Conservation (phyloP, 768 basidiomycete genomes). For the Royoungia palumana region DNA sequence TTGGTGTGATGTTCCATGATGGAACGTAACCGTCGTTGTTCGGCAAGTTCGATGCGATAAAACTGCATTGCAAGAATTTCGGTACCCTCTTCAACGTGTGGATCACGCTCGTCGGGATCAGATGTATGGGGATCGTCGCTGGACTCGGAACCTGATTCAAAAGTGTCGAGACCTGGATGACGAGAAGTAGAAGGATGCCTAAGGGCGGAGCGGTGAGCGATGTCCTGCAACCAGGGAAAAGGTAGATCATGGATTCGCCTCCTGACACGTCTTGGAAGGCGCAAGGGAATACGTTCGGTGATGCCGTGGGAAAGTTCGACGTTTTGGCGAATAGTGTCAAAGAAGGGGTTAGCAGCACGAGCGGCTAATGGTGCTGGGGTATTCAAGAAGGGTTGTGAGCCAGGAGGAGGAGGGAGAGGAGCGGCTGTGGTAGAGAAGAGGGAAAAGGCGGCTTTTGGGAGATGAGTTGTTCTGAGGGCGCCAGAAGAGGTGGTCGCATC, state of each 20-base stretch:
- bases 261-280: conserved; percentile 46
- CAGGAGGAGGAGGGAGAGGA: conserved; percentile 7
- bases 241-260: conserved; percentile 71
- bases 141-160: conserved; percentile 33
- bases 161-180: conserved; percentile 13
- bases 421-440: conserved; percentile 40
- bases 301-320: conserved; percentile 71
- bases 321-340: conserved; percentile 89
- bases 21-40: conserved; percentile 83
- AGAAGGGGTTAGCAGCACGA: conserved; percentile 76
- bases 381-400: conserved; percentile 1
- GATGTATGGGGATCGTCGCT: conserved; percentile 32
- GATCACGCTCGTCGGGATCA: conserved; percentile 34
- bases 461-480: conserved; percentile 51
- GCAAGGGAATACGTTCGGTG: conserved; percentile 80
- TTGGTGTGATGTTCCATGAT: conserved; percentile 88
- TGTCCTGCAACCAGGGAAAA: conserved; percentile 72
- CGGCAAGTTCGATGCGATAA: conserved; percentile 86
- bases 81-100: conserved; percentile 60
- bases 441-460: conserved; percentile 65
- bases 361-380: conserved; percentile 22
- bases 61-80: conserved; percentile 90
- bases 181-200: conserved; percentile 12
- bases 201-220: conserved; percentile 52
- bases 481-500: conserved; percentile 30